phyloP scores from a whole-genome alignment of 2,329 filamentous ascomycete genomes.

The Cryphonectria naterciae region DNA sequence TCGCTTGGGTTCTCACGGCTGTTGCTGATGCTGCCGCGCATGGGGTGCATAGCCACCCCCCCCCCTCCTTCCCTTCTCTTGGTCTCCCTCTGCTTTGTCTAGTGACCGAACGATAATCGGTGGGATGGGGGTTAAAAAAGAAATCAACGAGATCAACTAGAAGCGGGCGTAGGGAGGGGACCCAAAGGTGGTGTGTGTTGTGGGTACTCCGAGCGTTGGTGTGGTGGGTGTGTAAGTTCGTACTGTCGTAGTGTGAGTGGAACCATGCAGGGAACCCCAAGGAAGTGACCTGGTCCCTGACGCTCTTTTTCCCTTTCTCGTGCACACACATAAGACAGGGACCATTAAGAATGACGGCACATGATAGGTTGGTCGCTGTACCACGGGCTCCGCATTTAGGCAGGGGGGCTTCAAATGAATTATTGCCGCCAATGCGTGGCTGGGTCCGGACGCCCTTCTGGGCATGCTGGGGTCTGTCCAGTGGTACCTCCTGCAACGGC shows the following conservation, averaged over 20 bases:
- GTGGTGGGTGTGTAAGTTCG: neutral
- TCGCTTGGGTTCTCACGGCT: conserved; percentile 15
- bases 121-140: conserved; percentile 4
- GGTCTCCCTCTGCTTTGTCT: neutral
- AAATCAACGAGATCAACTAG: neutral
- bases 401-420: conserved; percentile 27
- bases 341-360: conserved; percentile 6
- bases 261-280: too few relatives aligned
- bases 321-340: neutral
- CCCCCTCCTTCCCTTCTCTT: neutral
- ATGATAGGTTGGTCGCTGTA: neutral
- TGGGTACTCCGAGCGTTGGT: conserved; percentile 3
- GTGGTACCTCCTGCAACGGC: conserved; percentile 4
- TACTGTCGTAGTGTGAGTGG: neutral
- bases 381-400: conserved; percentile 3
- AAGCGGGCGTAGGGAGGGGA: conserved; percentile 7
- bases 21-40: neutral
- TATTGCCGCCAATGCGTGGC: conserved; percentile 28
- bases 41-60: neutral
- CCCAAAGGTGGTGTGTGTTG: neutral
- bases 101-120: neutral
- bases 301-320: conserved; percentile 4
- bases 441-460: conserved; percentile 10
- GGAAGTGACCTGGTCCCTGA: neutral
- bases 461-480: neutral